Conservation (phyloP, 2,329 filamentous ascomycete genomes). For the Septoria linicola region DNA sequence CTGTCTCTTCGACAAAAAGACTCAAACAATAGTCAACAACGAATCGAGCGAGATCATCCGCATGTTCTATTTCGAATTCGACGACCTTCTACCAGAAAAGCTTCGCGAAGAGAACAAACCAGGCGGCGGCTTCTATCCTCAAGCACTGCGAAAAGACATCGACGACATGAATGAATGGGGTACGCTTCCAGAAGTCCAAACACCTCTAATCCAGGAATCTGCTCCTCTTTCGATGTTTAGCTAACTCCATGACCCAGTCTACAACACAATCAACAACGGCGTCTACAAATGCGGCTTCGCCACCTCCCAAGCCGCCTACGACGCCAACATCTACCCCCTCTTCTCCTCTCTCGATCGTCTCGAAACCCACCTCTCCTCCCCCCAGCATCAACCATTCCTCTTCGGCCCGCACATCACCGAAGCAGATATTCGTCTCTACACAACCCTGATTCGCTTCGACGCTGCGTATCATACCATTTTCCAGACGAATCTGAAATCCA, state of each 20-base stretch:
- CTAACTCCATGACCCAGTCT: conserved; percentile 59
- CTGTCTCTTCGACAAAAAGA: conserved; percentile 69
- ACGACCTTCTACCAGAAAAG: conserved; percentile 52
- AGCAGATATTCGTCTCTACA: conserved; percentile 49
- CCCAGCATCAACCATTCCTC: conserved; percentile 60
- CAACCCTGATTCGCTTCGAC: conserved; percentile 72
- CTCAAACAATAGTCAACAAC: conserved; percentile 74
- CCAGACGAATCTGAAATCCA: conserved; percentile 66
- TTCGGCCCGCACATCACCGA: conserved; percentile 77
- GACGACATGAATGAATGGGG: conserved; percentile 77
- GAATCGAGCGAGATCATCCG: conserved; percentile 88
- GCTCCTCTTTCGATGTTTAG: no score
- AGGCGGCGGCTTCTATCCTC: conserved; percentile 66
- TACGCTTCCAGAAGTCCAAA: no score
- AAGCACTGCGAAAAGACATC: conserved; percentile 63
- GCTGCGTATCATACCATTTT: conserved; percentile 83
- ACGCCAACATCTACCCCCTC: conserved; percentile 67
- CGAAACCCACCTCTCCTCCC: conserved; percentile 65
- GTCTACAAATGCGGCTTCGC: conserved; percentile 66
- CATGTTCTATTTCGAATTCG: conserved; percentile 81
- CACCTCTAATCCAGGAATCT: no score
- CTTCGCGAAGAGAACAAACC: conserved; percentile 56
- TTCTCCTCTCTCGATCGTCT: conserved; percentile 76
- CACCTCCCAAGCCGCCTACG: conserved; percentile 78
- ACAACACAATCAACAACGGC: conserved; percentile 52